Conservation (phyloP, 495 filamentous ascomycete species). For the Geopyxis carbonaria region DNA sequence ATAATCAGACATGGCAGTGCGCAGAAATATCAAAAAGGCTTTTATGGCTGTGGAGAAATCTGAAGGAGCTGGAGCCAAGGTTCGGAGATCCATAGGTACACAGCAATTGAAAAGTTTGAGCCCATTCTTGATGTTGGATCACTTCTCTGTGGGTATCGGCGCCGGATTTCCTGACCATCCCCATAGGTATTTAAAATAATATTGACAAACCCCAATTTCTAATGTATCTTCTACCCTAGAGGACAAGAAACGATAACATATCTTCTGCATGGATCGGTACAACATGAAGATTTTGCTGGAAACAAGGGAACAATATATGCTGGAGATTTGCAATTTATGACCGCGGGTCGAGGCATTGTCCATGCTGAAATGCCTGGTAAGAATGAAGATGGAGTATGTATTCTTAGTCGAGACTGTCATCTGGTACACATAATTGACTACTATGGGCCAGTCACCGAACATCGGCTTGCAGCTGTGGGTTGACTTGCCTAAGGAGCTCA, state of each 20-base stretch:
- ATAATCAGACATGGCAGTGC: conserved; percentile 37
- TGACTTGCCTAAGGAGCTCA: conserved; percentile 65
- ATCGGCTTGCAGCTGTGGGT: conserved; percentile 93
- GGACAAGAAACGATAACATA: conserved; percentile 86
- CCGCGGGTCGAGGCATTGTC: conserved; percentile 73
- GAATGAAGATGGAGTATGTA: conserved; percentile 43
- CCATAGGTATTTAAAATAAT: conserved; percentile 31
- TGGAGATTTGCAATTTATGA: conserved; percentile 96
- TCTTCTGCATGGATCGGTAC: conserved; percentile 61
- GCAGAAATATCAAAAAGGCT: conserved; percentile 59
- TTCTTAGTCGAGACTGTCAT: no score
- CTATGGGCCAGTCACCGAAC: conserved; percentile 45
- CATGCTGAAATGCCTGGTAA: conserved; percentile 92
- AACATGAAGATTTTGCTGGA: conserved; percentile 93
- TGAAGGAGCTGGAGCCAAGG: conserved; percentile 77
- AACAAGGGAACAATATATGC: conserved; percentile 68
- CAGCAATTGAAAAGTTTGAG: conserved; percentile 68
- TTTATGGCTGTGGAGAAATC: conserved; percentile 74
- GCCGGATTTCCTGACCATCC: conserved; percentile 84
- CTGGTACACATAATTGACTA: no score
- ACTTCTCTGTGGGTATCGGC: conserved; percentile 64
- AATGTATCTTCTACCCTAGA: no score
- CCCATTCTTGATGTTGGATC: conserved; percentile 95
- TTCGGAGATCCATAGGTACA: conserved; percentile 78
- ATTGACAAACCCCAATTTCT: no score